Evolutionary conservation across 2,329 filamentous ascomycete species (phyloP).

Genomic region (Bipolaris cookei): DNA sequence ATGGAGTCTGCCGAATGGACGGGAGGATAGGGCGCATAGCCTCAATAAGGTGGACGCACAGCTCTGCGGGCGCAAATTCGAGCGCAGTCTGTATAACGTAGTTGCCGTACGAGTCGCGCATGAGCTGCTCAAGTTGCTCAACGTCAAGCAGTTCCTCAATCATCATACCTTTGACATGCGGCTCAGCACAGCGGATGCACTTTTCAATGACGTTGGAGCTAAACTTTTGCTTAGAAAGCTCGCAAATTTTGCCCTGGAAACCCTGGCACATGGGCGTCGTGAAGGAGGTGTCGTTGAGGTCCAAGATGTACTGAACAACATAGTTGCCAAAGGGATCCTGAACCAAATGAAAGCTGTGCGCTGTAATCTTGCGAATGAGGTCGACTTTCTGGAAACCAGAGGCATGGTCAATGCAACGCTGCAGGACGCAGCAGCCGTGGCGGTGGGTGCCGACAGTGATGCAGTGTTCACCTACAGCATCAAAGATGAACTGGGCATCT

Average conservation of each 20-base stretch:
- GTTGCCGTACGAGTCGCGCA: conserved; percentile 93
- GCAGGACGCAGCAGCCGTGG: conserved; percentile 96
- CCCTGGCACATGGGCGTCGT: conserved; percentile 85
- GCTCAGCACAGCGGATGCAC: conserved; percentile 77
- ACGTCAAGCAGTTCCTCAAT: conserved; percentile 79
- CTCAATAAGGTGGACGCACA: conserved; percentile 70
- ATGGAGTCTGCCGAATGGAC: conserved; percentile 85
- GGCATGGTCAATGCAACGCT: conserved; percentile 97
- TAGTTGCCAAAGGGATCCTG: conserved; percentile 99
- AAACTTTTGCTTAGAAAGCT: conserved; percentile 94
- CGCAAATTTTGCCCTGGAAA: conserved; percentile 74
- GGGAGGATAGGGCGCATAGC: conserved; percentile 84
- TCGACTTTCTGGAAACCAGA: conserved; percentile 86
- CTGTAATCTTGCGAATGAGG: conserved; percentile 85
- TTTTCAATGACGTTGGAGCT: conserved; percentile 99
- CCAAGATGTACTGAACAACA: conserved; percentile 96
- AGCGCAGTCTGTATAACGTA: conserved; percentile 95
- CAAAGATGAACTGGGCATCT: conserved; percentile 96
- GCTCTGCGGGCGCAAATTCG: conserved; percentile 45
- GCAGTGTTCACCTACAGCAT: conserved; percentile 86
- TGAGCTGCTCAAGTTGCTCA: conserved; percentile 82
- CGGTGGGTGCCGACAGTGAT: conserved; percentile 94
- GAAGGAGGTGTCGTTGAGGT: conserved; percentile 85
- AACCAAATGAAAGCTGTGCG: conserved; percentile 85
- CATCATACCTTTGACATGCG: conserved; percentile 76